Evolutionary conservation across 108 stramenopile genomes (phyloP), one percentile per base, ranked within the genome.

Genomic region (Fistulifera pelliculosa): DNA sequence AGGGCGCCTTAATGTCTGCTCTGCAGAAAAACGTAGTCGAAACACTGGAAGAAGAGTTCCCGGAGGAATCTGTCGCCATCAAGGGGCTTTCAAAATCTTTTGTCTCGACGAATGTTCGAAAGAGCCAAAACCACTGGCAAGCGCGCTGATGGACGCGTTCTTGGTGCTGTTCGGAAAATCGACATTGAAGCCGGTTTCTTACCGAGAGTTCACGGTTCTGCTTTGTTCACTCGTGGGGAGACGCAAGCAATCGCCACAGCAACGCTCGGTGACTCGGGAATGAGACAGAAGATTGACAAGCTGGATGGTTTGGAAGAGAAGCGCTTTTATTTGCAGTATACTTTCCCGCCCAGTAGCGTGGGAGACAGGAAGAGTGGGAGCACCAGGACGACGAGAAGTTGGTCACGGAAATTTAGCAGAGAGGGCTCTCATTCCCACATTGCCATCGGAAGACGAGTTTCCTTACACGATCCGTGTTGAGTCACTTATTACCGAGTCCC

Each of bases 291-390:
- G 68, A 81, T 89, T 40, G 94, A 96, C 54, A 76, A 66, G 31
- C 67, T 96, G 49, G 87, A 88, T 54, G 93, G 91, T 3, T 64
- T 60, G 58, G 75, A 76, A 39, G 67, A 79, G 50, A 93, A 93
- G 58, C 61, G 87, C 27, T 96, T 96, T 50, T 96, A 96, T 61
- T 62, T 96, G 60, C 95, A 96, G 68, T 96, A 96, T 50, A 70
- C 84, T 18, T 97, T 97, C 60, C 96, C 94, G 35, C 96, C 96
- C 10, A 85, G 83, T 64, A 90, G 85, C 56, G 31, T 35, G 3
- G 31, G 31, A 35, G 31, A 93, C 94, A 24, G 96, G 94, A 19
- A 65, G 85, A 58, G 71, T 74, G 1, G 93, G 93, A 4, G 87
- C 86, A 12, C 90, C 91, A 4, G 91, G 91, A 41, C 68, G 90